phyloP scores from a whole-genome alignment of 495 filamentous ascomycete species.

The Evansstolkia leycettana region DNA sequence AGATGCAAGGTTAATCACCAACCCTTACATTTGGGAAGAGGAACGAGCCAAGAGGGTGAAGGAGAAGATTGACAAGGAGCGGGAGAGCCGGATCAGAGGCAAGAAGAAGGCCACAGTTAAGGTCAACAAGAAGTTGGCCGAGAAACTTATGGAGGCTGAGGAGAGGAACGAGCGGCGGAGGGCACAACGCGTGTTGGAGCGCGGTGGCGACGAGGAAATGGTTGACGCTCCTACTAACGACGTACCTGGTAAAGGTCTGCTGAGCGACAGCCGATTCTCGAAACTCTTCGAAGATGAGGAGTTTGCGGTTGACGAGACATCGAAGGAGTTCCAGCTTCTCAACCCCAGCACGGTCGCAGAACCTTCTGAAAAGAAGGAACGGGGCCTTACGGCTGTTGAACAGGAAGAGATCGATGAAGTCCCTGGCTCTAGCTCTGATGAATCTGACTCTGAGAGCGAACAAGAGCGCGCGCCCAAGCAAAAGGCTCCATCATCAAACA shows the following conservation, averaged over 20 bases:
- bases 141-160: slow-evolving; percentile 68
- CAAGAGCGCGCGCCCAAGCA: slow-evolving; percentile 13
- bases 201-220: slow-evolving; percentile 41
- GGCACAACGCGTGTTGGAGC: slow-evolving; percentile 43
- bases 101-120: slow-evolving; percentile 87
- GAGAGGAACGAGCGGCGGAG: slow-evolving; percentile 65
- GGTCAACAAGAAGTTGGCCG: slow-evolving; percentile 73
- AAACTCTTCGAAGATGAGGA: slow-evolving; percentile 85
- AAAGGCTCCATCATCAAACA: slow-evolving; percentile 18
- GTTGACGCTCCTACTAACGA: slow-evolving; percentile 17
- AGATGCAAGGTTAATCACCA: slow-evolving; percentile 80
- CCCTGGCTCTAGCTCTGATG: slow-evolving; percentile 29
- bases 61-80: slow-evolving; percentile 88
- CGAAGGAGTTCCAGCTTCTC: slow-evolving; percentile 69
- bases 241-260: slow-evolving; percentile 34
- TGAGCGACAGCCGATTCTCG: slow-evolving; percentile 76
- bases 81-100: slow-evolving; percentile 81
- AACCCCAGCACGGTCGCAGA: slow-evolving; percentile 62
- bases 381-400: slow-evolving; percentile 56
- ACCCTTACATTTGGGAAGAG: slow-evolving; percentile 86
- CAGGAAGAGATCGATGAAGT: slow-evolving; percentile 45
- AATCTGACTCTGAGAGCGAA: slow-evolving; percentile 29
- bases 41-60: slow-evolving; percentile 76
- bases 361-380: slow-evolving; percentile 24
- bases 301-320: slow-evolving; percentile 85